A percentile compares a stretch with the other conserved stretches of the same genome.
These are phyloP conservation scores for Scytalidium sp. DNA, from an alignment of 2,329 filamentous ascomycete species.

Conservation along the genomic window DNA sequence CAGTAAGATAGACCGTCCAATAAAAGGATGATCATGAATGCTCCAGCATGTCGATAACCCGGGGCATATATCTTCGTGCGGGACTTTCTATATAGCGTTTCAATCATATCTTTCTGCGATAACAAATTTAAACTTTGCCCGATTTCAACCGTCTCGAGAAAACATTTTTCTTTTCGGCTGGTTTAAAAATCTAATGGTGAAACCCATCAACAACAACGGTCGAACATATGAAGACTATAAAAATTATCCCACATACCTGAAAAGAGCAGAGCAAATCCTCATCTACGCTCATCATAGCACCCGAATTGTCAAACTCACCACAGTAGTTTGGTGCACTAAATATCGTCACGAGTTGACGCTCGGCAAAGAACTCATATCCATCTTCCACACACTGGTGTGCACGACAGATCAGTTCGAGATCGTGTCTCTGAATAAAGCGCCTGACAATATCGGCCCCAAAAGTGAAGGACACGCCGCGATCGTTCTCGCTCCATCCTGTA, in stretches of 20 bases:
- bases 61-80: too few species aligned
- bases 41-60: too few species aligned
- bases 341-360: conserved; percentile 92
- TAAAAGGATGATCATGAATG: too few species aligned
- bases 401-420: conserved; percentile 99
- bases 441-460: conserved; percentile 98
- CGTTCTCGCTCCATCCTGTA: conserved; percentile 98
- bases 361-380: conserved; percentile 99
- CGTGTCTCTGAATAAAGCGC: conserved; percentile 96
- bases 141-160: too few species aligned
- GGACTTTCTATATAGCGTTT: too few species aligned
- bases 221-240: not conserved
- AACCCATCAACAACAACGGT: conserved; percentile 18
- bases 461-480: conserved; percentile 97
- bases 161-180: conserved; percentile 99
- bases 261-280: conserved; percentile 98
- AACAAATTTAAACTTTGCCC: too few species aligned
- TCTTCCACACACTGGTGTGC: conserved; percentile 99
- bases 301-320: conserved; percentile 98
- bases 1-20: too few species aligned
- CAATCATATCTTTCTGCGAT: too few species aligned
- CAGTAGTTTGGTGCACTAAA: conserved; percentile 99
- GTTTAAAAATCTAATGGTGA: conserved; percentile 80
- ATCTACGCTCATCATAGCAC: conserved; percentile 99
- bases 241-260: conserved; percentile 65